A percentile compares a stretch with the other conserved stretches of the same genome.
These are phyloP conservation scores for Buxus sempervirens DNA, from an alignment of 164 flowering plant species.

Conservation along the genomic window DNA sequence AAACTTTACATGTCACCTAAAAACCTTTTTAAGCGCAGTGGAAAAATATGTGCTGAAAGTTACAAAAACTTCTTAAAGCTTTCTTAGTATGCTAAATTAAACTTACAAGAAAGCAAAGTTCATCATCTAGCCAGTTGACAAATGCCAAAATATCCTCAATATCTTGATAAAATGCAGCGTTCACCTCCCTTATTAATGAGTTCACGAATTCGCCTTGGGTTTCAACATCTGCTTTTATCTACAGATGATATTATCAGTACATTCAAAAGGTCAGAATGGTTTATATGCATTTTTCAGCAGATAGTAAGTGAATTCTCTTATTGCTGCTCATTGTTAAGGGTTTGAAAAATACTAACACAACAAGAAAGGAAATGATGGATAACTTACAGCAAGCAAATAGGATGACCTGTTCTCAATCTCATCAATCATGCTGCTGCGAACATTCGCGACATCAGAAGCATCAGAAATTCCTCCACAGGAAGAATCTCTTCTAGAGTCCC, in stretches of 20 bases:
- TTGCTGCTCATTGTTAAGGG: not conserved
- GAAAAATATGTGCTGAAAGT: too few species aligned
- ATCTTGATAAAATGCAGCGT: constrained; percentile 60
- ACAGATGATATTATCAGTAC: constrained; percentile 8
- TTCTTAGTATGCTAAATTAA: not conserved
- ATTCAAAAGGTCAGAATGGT: not conserved
- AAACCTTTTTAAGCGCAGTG: too few species aligned
- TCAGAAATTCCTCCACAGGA: constrained; percentile 52
- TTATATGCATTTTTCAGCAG: not conserved
- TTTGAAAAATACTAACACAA: not conserved
- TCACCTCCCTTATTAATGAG: constrained; percentile 78
- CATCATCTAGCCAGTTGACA: constrained; percentile 99
- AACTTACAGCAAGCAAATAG: constrained; percentile 88
- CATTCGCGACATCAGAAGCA: constrained; percentile 57
- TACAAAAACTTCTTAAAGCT: not conserved
- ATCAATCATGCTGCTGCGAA: constrained; percentile 85
- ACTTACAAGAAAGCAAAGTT: constrained; percentile 88
- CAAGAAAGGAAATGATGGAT: not conserved
- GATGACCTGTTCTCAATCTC: constrained; percentile 94
- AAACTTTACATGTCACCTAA: too few species aligned
- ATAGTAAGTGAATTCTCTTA: not conserved
- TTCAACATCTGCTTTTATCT: constrained; percentile 95
- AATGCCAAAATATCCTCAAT: constrained; percentile 88
- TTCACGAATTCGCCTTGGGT: constrained; percentile 94
- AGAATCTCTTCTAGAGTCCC: constrained; percentile 79